Conservation (phyloP, 352 stramenopile genomes). For the Pythium sukuiense region DNA sequence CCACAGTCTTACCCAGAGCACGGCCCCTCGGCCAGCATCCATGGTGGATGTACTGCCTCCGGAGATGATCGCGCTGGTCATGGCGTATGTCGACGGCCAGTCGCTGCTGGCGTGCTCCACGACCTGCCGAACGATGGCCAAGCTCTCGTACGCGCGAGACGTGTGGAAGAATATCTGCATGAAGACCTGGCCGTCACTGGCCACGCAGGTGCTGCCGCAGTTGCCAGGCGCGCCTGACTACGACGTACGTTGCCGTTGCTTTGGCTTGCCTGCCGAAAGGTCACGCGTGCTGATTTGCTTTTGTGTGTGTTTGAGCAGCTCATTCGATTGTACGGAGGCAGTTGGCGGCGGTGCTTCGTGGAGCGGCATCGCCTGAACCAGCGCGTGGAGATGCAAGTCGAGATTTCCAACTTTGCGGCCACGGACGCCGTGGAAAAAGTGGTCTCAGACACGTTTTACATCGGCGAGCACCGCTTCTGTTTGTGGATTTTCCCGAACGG, state of each 20-base stretch:
- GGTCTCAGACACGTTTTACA: conserved; percentile 71
- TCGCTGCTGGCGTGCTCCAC: conserved; percentile 52
- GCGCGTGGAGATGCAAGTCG: conserved; percentile 52
- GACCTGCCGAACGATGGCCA: conserved; percentile 44
- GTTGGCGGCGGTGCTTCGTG: conserved; percentile 69
- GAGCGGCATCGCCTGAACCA: conserved; percentile 50
- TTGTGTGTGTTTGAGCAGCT: conserved; percentile 32
- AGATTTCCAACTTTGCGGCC: conserved; percentile 51
- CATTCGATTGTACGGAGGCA: conserved; percentile 72
- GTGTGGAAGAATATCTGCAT: conserved; percentile 74
- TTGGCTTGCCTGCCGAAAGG: not conserved
- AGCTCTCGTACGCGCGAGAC: conserved; percentile 51
- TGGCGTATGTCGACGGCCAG: conserved; percentile 53
- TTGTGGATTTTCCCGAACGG: conserved; percentile 78
- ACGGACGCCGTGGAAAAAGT: conserved; percentile 55
- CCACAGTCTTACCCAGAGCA: not conserved
- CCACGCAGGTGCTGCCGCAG: conserved; percentile 59
- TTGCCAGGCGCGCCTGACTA: conserved; percentile 74
- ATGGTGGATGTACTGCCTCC: conserved; percentile 49
- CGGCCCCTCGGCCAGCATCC: conserved; percentile 16
- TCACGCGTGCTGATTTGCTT: conserved; percentile 5
- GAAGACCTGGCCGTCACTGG: conserved; percentile 54
- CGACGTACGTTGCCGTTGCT: conserved; percentile 43
- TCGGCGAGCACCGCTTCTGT: conserved; percentile 74
- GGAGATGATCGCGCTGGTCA: conserved; percentile 49